Evolutionary conservation across 768 basidiomycete species (phyloP), one percentile per base, ranked within the genome.

Genomic region (Mycena albidolilacea): DNA sequence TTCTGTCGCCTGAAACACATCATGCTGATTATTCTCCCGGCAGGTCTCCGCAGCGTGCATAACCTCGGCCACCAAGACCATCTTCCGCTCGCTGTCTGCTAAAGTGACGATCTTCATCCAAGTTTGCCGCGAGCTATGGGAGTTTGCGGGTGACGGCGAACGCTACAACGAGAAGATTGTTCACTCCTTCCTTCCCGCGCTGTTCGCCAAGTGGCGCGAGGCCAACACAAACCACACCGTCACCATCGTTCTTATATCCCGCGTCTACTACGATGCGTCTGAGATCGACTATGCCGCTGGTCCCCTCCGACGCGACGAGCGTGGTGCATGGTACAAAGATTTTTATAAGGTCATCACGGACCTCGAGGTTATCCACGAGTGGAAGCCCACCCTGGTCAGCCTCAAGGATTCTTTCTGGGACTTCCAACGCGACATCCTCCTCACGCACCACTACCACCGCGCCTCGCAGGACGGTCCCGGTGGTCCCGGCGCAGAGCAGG

Each of bases 121-220:
- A 86, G 94, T 99, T 17, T 97, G 96, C 80, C 90, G 92, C 60
- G 98, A 99, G 79, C 90, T 98, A 67, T 99, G 96, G 95, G 95
- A 98, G 78, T 99, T 99, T 79, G 90, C 97, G 30, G 96, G 95
- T 44, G 98, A 99, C 73, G 98, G 98, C 30, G 97, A 98, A 81
- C 90, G 97, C 7, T 96, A 93, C 82, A 93, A 95, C 79, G 98
- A 99, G 81, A 99, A 99, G 84, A 94, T 97, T n/a, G 93, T 97
- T 3, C 97, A 98, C 80, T 95, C 97, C 4, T 98, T 98, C 84
- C 90, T 99, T 9, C 97, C 97, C 1, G 89, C 93, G 15, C 88
- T 99, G 5, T 97, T 98, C 77, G 81, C 88, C 12, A 93, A 91
- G 73, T 99, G 97, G 97, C 86, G 89, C 57, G 91, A 93, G 68